Conservation (phyloP, 2,329 filamentous ascomycete genomes). For the Helminthosporium solani region DNA sequence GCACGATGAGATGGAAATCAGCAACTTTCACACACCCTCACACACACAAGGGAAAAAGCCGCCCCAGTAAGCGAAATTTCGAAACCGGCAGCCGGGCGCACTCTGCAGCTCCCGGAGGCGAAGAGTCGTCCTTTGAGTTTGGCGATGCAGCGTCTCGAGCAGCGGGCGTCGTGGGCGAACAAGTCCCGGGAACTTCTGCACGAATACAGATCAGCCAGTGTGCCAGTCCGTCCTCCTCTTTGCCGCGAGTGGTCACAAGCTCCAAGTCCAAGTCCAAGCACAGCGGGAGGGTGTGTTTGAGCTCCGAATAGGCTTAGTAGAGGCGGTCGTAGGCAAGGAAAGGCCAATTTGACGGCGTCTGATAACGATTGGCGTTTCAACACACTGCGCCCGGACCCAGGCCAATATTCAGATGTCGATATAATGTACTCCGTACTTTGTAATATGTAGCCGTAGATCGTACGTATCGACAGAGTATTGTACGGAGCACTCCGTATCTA, state of each 20-base stretch:
- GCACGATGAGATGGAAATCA: not conserved
- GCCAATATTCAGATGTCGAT: slow-evolving; percentile 14
- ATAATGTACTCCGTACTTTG: too few species aligned
- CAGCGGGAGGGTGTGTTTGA: slow-evolving; percentile 1
- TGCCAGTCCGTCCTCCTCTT: not conserved
- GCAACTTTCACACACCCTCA: too few species aligned
- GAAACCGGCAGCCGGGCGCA: not conserved
- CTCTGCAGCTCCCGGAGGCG: not conserved
- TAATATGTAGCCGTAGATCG: too few species aligned
- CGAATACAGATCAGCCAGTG: slow-evolving; percentile 1
- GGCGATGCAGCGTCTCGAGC: not conserved
- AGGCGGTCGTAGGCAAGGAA: slow-evolving; percentile 18
- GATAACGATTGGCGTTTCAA: slow-evolving; percentile 28
- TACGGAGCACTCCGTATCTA: too few species aligned
- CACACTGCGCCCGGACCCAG: slow-evolving; percentile 16
- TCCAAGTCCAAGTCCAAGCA: not conserved
- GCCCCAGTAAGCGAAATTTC: slow-evolving; percentile 1
- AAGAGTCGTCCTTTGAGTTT: not conserved
- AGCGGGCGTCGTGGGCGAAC: not conserved
- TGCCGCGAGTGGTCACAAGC: slow-evolving; percentile 20
- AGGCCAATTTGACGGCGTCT: slow-evolving; percentile 14
- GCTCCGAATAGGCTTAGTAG: slow-evolving; percentile 14
- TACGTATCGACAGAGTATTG: too few species aligned
- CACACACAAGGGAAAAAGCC: not conserved
- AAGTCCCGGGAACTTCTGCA: not conserved